Base-by-base conservation (phyloP, 202 grass and related monocot genomes). In the Eragrostis tef region DNA sequence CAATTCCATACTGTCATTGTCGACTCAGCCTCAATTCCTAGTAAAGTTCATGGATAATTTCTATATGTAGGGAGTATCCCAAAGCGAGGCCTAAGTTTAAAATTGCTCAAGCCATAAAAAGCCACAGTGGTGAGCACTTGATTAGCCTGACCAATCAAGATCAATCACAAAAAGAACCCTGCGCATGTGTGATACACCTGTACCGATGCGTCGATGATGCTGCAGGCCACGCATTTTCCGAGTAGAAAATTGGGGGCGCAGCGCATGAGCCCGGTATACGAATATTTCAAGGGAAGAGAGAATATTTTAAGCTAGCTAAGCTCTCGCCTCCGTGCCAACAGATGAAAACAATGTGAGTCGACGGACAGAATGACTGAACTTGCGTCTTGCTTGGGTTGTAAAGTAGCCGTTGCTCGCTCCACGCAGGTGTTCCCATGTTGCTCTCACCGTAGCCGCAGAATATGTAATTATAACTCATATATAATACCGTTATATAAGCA, bases 161-260 rank as follows among this genome's bases (percentile, higher is more conserved):
- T 39, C 54, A 29, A 67, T 81, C 43, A 16, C 19, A 24, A 46
- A 16, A 51, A 78, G 70, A 21, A 9, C 27, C 11, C 5, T 70
- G 52, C 31, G 53, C 82, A 67, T 58, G 63, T 45, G 65, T 58
- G 6, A 15, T 64, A 44, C 50, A 71, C 31, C 45, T 79, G 83
- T 43, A 43, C 56, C 29, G 11, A 29, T 44, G 54, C 64, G 77
- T 61, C 60, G 7, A 71, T 71, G 6, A n/a, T 72, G 47, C 31
- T 77, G 82, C 68, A 53, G 16, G 67, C 83, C 67, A 54, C 14
- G 24, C 58, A 73, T 54, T 47, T 73, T 48, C 67, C 77, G 1
- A 41, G 2, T 80, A 74, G 16, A 67, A 80, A 80, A 86, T 22
- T 57, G 53, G 19, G 44, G n/a, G n/a, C 52, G 19, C 57, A 36